Conservation (phyloP, 495 filamentous ascomycete genomes). For the Penicillium crystallinum region DNA sequence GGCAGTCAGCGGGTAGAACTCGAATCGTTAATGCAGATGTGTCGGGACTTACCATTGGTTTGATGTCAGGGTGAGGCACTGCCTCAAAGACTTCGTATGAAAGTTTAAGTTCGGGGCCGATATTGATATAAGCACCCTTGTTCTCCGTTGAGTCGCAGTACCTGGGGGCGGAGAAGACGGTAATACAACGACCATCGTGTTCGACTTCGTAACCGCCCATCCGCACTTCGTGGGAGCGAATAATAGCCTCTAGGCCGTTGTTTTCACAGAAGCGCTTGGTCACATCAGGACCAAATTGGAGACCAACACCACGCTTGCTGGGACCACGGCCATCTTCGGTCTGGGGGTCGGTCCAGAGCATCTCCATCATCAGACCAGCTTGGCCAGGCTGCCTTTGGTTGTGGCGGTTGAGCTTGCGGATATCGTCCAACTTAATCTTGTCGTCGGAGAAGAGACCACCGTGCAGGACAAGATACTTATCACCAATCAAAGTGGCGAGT, state of each 20-base stretch:
- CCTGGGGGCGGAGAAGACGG: slow-evolving; percentile 97
- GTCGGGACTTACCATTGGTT: slow-evolving; percentile 72
- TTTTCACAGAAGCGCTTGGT: slow-evolving; percentile 96
- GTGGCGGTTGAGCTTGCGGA: slow-evolving; percentile 87
- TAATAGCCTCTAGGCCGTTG: slow-evolving; percentile 91
- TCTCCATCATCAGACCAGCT: slow-evolving; percentile 98
- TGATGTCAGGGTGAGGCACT: slow-evolving; percentile 90
- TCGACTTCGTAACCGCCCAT: slow-evolving; percentile 98
- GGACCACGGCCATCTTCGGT: slow-evolving; percentile 78
- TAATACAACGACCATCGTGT: slow-evolving; percentile 94
- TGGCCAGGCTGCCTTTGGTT: slow-evolving; percentile 95
- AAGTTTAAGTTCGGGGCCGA: slow-evolving; percentile 87
- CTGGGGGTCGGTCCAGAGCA: slow-evolving; percentile 99
- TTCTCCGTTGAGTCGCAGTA: slow-evolving; percentile 98
- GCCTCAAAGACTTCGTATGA: slow-evolving; percentile 90
- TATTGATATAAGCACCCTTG: slow-evolving; percentile 97
- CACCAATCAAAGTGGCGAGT: slow-evolving; percentile 84
- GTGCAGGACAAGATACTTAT: slow-evolving; percentile 89
- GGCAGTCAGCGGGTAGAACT: slow-evolving; percentile 24
- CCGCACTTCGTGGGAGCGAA: slow-evolving; percentile 93
- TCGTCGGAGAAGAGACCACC: slow-evolving; percentile 98
- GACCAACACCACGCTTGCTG: slow-evolving; percentile 92
- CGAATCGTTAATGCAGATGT: background rate
- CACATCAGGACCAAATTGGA: slow-evolving; percentile 95
- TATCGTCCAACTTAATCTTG: slow-evolving; percentile 84